These are phyloP conservation scores for Tetrahymena thermophila DNA, from an alignment of 73 alveolate species.

Conservation along the genomic window DNA sequence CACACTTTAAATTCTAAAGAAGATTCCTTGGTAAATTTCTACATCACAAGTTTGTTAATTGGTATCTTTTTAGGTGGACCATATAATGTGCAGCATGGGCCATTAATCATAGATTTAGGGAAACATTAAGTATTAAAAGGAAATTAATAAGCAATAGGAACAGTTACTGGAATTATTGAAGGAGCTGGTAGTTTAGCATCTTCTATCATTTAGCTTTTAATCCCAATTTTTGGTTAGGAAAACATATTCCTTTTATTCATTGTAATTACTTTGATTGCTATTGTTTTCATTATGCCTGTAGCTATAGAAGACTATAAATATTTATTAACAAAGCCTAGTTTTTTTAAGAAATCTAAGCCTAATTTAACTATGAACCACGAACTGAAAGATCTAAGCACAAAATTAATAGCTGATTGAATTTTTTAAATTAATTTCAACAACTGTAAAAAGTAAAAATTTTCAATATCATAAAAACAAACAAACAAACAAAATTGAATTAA, in stretches of 20 bases:
- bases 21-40: not conserved
- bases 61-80: not conserved
- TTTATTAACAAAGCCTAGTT: not conserved
- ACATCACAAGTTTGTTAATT: not conserved
- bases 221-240: not conserved
- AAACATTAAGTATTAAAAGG: not conserved
- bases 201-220: not conserved
- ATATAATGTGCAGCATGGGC: not conserved
- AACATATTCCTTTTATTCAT: not conserved
- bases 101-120: not conserved
- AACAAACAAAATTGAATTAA: no score
- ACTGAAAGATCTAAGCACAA: not conserved
- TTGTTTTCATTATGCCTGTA: not conserved
- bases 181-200: not conserved
- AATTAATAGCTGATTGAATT: not conserved
- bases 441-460: not conserved
- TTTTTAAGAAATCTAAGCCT: not conserved
- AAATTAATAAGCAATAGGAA: not conserved
- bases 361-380: not conserved
- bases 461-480: not conserved
- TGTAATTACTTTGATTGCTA: not conserved
- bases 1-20: not conserved
- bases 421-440: not conserved
- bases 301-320: not conserved
- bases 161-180: not conserved